Conservation (phyloP, 2,329 filamentous ascomycete species). For the Lachnellula willkommii region DNA sequence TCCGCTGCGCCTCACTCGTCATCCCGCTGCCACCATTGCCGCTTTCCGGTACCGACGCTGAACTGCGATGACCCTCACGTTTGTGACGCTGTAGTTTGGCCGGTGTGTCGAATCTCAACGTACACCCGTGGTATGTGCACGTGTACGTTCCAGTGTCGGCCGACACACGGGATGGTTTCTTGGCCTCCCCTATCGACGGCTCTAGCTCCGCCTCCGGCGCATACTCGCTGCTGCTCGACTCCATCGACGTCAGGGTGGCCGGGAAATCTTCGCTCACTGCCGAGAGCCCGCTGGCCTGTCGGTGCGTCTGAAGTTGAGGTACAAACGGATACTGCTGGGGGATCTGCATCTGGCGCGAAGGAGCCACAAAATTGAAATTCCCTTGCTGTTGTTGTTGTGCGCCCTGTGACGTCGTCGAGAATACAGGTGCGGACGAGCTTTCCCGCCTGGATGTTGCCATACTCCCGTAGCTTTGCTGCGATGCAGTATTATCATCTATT, state of each 20-base stretch:
- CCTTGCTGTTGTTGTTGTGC: slow-evolving; percentile 17
- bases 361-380: slow-evolving; percentile 43
- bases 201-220: slow-evolving; percentile 28
- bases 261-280: slow-evolving; percentile 29
- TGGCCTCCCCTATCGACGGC: slow-evolving; percentile 15
- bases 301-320: slow-evolving; percentile 22
- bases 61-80: slow-evolving; percentile 81
- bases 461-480: slow-evolving; percentile 38
- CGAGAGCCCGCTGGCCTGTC: slow-evolving; percentile 26
- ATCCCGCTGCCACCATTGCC: slow-evolving; percentile 34
- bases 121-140: slow-evolving; percentile 91
- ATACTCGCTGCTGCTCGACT: slow-evolving; percentile 36
- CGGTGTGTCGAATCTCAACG: slow-evolving; percentile 80
- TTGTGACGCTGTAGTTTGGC: slow-evolving; percentile 90
- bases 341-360: slow-evolving; percentile 28
- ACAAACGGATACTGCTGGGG: slow-evolving; percentile 33
- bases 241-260: slow-evolving; percentile 35
- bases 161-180: slow-evolving; percentile 55
- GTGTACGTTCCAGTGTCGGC: slow-evolving; percentile 89
- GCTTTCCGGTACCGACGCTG: slow-evolving; percentile 45
- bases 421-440: slow-evolving; percentile 31
- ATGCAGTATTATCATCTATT: slow-evolving; percentile 31
- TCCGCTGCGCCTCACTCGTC: slow-evolving; percentile 55
- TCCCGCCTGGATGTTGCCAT: slow-evolving; percentile 38
- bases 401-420: slow-evolving; percentile 28